Conservation (phyloP, 108 stramenopile species). For the Stephanodiscus minutulus region DNA sequence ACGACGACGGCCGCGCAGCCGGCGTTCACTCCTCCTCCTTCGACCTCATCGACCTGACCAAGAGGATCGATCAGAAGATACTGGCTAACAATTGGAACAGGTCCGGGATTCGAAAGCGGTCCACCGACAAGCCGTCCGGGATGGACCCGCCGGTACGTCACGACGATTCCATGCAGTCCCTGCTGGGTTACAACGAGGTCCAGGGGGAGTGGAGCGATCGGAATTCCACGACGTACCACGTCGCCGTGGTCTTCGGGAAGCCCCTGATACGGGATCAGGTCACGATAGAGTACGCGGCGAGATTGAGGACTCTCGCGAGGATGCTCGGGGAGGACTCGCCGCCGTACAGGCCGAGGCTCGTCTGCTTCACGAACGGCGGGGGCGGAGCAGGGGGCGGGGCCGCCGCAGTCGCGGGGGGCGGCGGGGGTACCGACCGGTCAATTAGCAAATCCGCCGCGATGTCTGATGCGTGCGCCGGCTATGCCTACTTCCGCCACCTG, state of each 20-base stretch:
- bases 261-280: slow-evolving; percentile 64
- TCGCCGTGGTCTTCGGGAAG: slow-evolving; percentile 75
- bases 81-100: slow-evolving; percentile 22
- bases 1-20: neutral
- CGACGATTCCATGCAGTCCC: slow-evolving; percentile 43
- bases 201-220: slow-evolving; percentile 43
- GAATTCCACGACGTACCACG: slow-evolving; percentile 42
- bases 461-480: slow-evolving; percentile 60
- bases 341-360: slow-evolving; percentile 51
- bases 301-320: slow-evolving; percentile 62
- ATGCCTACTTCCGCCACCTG: slow-evolving; percentile 71
- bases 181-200: slow-evolving; percentile 37
- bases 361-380: slow-evolving; percentile 70
- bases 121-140: slow-evolving; percentile 10
- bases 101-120: neutral
- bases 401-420: neutral
- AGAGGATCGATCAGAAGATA: slow-evolving; percentile 43
- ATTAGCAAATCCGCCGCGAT: slow-evolving; percentile 26
- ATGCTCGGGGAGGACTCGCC: slow-evolving; percentile 56
- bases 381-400: neutral
- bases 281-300: slow-evolving; percentile 70
- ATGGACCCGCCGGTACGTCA: slow-evolving; percentile 18
- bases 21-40: neutral
- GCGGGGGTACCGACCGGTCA: neutral
- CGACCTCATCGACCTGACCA: slow-evolving; percentile 28